Percentiles rank a stretch among this genome's conserved stretches.
Evolutionary conservation across 2,329 filamentous ascomycete species (phyloP).

Genomic region (Ramichloridium luteum): DNA sequence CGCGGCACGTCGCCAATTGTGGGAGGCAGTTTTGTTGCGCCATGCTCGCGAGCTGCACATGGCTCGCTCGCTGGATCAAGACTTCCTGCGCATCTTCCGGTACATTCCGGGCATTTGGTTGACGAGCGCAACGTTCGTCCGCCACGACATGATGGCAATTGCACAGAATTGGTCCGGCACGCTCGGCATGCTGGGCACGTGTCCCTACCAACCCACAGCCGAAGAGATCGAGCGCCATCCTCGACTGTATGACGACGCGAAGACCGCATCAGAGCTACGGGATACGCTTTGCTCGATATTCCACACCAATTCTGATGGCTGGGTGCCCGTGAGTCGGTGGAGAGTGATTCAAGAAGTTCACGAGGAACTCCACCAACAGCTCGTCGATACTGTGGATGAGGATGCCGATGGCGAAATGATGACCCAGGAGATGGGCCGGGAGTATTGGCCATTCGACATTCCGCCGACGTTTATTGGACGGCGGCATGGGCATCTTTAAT

Average conservation of each 20-base stretch:
- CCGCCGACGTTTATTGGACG: too few species aligned
- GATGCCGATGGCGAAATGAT: not conserved
- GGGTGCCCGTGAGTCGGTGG: conserved; percentile 1
- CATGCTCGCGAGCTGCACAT: not conserved
- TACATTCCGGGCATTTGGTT: not conserved
- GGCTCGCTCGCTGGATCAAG: not conserved
- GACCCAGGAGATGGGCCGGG: not conserved
- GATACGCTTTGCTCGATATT: not conserved
- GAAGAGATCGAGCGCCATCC: not conserved
- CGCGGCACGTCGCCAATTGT: not conserved
- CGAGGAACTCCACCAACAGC: not conserved
- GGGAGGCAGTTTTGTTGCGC: not conserved
- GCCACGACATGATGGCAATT: conserved; percentile 1
- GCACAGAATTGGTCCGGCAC: not conserved
- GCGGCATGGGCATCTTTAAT: too few species aligned
- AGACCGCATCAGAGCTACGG: too few species aligned
- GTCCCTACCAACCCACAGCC: conserved; percentile 1
- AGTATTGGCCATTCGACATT: not conserved
- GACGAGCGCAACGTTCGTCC: not conserved
- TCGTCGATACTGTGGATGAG: not conserved
- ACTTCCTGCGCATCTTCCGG: not conserved
- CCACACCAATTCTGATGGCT: conserved; percentile 1
- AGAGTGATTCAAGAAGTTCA: not conserved
- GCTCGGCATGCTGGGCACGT: not conserved
- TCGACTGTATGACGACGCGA: not conserved